A percentile compares a stretch with the other conserved stretches of the same genome.
phyloP scores from a whole-genome alignment of 306 rosid species.

The Castanospermum australe region DNA sequence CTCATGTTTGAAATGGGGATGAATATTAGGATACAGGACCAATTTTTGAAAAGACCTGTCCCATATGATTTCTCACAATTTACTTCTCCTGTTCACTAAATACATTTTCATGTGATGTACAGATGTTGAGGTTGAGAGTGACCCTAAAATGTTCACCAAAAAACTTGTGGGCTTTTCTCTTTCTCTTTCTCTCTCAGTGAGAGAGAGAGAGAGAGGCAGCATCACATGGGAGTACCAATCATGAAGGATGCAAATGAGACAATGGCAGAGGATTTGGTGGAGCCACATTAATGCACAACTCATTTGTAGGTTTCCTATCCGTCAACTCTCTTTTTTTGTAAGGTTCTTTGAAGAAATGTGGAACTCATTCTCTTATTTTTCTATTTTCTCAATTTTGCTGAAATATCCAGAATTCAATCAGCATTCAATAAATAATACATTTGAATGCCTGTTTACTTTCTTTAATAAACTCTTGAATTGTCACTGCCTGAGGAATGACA shows the following conservation, averaged over 20 bases:
- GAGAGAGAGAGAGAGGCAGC: slow-evolving; percentile 57
- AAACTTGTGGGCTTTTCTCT: slow-evolving; percentile 26
- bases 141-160: slow-evolving; percentile 26
- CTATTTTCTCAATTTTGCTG: not conserved
- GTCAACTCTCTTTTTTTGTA: slow-evolving; percentile 31
- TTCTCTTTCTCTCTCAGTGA: not conserved
- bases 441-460: not conserved
- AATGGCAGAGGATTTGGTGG: slow-evolving; percentile 94
- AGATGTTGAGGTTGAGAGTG: slow-evolving; percentile 37
- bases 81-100: not conserved
- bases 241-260: slow-evolving; percentile 93
- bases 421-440: slow-evolving; percentile 4
- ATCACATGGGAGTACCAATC: slow-evolving; percentile 92
- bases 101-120: slow-evolving; percentile 40
- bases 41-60: slow-evolving; percentile 41
- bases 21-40: slow-evolving; percentile 25
- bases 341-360: slow-evolving; percentile 22
- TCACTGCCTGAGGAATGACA: slow-evolving; percentile 25
- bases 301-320: slow-evolving; percentile 53
- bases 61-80: slow-evolving; percentile 24
- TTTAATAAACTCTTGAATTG: not conserved
- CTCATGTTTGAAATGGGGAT: slow-evolving; percentile 31
- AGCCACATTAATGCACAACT: slow-evolving; percentile 86
- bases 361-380: not conserved
- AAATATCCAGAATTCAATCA: slow-evolving; percentile 11